Percentiles rank a stretch among this genome's conserved stretches.
These are phyloP conservation scores for Phoma sp. DNA, from an alignment of 2,329 filamentous ascomycete genomes.

Conservation along the genomic window DNA sequence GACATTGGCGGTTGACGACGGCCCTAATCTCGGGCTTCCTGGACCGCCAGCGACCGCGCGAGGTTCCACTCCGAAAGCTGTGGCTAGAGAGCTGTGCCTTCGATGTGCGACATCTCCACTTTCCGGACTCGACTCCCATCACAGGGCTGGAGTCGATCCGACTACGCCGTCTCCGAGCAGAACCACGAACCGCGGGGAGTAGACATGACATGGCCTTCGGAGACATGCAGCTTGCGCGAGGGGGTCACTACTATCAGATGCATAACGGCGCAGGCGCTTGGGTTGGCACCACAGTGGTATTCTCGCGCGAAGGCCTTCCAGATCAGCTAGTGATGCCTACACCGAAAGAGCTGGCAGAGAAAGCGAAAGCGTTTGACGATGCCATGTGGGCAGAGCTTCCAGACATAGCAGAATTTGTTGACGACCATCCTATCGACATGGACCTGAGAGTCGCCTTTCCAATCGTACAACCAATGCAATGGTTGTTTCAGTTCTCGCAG, in stretches of 20 bases:
- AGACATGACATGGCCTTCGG: conserved; percentile 27
- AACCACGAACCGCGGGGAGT: conserved; percentile 14
- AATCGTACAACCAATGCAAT: conserved; percentile 22
- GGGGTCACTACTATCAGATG: conserved; percentile 33
- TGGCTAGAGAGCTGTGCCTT: conserved; percentile 56
- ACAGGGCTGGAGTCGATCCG: conserved; percentile 51
- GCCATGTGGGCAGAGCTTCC: conserved; percentile 36
- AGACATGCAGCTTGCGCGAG: conserved; percentile 38
- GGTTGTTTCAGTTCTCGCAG: conserved; percentile 29
- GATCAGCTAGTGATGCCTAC: conserved; percentile 2
- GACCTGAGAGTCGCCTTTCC: conserved; percentile 5
- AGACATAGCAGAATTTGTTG: conserved; percentile 31
- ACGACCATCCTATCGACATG: conserved; percentile 17
- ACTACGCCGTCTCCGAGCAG: conserved; percentile 49
- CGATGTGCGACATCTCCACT: conserved; percentile 26
- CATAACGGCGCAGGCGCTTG: conserved; percentile 44
- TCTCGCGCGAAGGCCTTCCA: conserved; percentile 16
- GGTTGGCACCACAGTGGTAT: conserved; percentile 36
- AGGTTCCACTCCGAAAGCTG: conserved; percentile 46
- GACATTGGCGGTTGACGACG: conserved; percentile 51
- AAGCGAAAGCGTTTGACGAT: conserved; percentile 32
- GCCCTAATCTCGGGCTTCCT: conserved; percentile 51
- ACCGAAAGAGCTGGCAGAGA: conserved; percentile 22
- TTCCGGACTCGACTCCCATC: conserved; percentile 29
- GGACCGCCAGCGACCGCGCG: conserved; percentile 34